Evolutionary conservation across 805 yeast genomes (phyloP).

Genomic region (Candida chauliodis): DNA sequence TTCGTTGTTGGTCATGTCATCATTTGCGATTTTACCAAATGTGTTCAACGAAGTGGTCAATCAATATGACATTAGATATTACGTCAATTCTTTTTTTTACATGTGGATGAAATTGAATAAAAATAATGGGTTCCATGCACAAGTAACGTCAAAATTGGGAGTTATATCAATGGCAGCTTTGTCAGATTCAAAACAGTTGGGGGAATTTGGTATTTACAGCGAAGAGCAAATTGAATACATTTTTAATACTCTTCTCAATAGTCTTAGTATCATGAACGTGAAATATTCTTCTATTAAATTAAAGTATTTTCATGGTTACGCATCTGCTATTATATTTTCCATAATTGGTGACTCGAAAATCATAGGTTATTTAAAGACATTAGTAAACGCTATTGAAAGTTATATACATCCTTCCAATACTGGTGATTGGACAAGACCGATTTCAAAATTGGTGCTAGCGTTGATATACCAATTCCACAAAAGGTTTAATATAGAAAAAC

Average conservation of each 20-base stretch:
- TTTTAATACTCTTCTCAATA: conserved; percentile 50
- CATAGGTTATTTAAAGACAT: conserved; percentile 48
- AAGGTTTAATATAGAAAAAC: conserved; percentile 50
- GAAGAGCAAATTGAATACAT: conserved; percentile 57
- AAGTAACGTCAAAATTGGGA: conserved; percentile 62
- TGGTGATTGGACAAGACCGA: conserved; percentile 81
- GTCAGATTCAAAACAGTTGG: conserved; percentile 26
- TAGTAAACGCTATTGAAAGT: conserved; percentile 70
- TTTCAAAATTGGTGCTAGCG: conserved; percentile 62
- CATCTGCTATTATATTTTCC: conserved; percentile 54
- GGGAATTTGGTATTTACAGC: conserved; percentile 61
- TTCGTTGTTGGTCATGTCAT: conserved; percentile 47
- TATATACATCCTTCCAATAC: conserved; percentile 88
- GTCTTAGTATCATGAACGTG: conserved; percentile 45
- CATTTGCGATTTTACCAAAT: conserved; percentile 54
- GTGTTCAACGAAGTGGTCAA: conserved; percentile 29
- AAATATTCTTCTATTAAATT: conserved; percentile 44
- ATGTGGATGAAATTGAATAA: conserved; percentile 61
- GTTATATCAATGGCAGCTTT: conserved; percentile 52
- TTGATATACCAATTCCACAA: conserved; percentile 59
- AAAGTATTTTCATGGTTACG: conserved; percentile 40
- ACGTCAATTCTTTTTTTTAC: conserved; percentile 65
- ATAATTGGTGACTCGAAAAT: conserved; percentile 54
- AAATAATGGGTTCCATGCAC: conserved; percentile 54
- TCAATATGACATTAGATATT: conserved; percentile 45